Conservation (phyloP, 345 rosid genomes). For the Boechera retrofracta region DNA sequence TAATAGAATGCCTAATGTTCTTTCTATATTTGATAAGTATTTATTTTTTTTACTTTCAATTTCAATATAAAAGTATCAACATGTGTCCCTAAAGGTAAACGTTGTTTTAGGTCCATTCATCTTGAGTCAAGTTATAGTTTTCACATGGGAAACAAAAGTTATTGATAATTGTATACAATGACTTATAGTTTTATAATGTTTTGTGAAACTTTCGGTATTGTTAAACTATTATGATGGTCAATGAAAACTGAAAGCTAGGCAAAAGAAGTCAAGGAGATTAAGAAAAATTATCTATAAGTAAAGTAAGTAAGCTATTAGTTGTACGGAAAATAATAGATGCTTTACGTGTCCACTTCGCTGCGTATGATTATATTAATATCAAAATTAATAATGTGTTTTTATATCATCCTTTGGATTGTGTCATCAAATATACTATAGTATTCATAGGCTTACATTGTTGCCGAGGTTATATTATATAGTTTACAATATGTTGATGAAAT, state of each 20-base stretch:
- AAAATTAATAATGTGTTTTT: not conserved
- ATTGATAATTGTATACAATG: not conserved
- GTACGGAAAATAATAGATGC: not conserved
- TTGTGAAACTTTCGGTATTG: not conserved
- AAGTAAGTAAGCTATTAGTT: not conserved
- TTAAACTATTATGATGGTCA: constrained; percentile 3
- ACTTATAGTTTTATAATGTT: not conserved
- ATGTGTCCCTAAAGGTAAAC: not conserved
- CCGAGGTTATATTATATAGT: not conserved
- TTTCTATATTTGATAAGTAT: not conserved
- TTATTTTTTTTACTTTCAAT: not conserved
- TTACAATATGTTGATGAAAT: not conserved
- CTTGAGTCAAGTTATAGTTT: not conserved
- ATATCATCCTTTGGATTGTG: not conserved
- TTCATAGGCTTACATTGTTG: not conserved
- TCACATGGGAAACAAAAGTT: not conserved
- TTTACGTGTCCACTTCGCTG: not conserved
- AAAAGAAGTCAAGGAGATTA: not conserved
- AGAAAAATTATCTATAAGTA: not conserved
- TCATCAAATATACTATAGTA: not conserved
- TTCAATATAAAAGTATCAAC: not conserved
- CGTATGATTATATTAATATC: not conserved
- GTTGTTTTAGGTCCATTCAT: not conserved
- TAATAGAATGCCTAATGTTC: not conserved
- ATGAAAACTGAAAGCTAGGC: not conserved